phyloP scores from a whole-genome alignment of 2,329 filamentous ascomycete genomes.

The Hypoxylon sp. region DNA sequence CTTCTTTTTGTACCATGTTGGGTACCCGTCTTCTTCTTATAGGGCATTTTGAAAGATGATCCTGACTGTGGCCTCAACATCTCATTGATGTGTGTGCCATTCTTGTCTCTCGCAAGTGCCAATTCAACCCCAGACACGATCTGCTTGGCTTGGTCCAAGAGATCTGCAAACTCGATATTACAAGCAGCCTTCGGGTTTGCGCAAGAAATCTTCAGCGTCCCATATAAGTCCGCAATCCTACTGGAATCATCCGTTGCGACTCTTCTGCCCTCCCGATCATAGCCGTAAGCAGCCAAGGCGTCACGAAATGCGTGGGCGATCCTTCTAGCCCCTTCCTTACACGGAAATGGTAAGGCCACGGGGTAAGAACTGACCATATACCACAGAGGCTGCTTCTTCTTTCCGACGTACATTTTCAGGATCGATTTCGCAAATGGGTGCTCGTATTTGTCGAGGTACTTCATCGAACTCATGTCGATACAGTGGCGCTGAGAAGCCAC shows the following conservation, averaged over 20 bases:
- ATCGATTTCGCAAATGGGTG: slow-evolving; percentile 51
- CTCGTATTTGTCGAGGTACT: slow-evolving; percentile 50
- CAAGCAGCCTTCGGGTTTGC: slow-evolving; percentile 41
- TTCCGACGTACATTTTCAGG: slow-evolving; percentile 51
- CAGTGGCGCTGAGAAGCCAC: slow-evolving; percentile 46
- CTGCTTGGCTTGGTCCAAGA: slow-evolving; percentile 40
- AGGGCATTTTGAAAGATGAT: not conserved
- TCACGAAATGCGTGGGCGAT: slow-evolving; percentile 49
- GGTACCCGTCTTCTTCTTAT: not conserved
- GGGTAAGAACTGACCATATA: slow-evolving; percentile 12
- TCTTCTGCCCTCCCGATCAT: slow-evolving; percentile 49
- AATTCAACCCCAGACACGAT: slow-evolving; percentile 40
- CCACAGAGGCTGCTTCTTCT: slow-evolving; percentile 52
- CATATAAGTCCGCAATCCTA: slow-evolving; percentile 44
- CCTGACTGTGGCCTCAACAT: not conserved
- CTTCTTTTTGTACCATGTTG: not conserved
- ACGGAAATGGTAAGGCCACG: slow-evolving; percentile 37
- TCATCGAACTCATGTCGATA: slow-evolving; percentile 47
- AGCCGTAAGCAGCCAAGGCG: slow-evolving; percentile 50
- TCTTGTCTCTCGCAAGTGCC: slow-evolving; percentile 32
- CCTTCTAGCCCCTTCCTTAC: slow-evolving; percentile 39
- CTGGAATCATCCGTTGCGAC: slow-evolving; percentile 25
- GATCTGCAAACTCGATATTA: slow-evolving; percentile 46
- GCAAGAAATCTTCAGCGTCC: slow-evolving; percentile 44
- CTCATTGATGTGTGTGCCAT: slow-evolving; percentile 20